Evolutionary conservation across 2,329 filamentous ascomycete species (phyloP).

Genomic region (Mariannaea elegans): DNA sequence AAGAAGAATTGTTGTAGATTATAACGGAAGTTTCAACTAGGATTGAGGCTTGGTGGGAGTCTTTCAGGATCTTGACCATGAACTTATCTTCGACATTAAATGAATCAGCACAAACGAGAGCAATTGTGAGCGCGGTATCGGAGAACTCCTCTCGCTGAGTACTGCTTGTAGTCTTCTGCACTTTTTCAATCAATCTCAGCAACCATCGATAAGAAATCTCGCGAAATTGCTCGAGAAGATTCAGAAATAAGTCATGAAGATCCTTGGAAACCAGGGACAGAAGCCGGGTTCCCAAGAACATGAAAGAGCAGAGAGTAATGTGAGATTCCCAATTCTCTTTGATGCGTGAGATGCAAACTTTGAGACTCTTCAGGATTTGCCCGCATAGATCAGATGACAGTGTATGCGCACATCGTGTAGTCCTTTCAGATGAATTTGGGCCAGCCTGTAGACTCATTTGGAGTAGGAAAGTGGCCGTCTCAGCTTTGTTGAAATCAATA

Average conservation of each 20-base stretch:
- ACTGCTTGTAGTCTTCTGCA: constrained; percentile 2
- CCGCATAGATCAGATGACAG: background rate
- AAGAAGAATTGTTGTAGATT: constrained; percentile 12
- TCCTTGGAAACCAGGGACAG: constrained; percentile 13
- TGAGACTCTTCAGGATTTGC: constrained; percentile 3
- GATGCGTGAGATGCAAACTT: constrained; percentile 9
- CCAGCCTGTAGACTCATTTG: constrained; percentile 36
- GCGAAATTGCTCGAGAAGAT: constrained; percentile 16
- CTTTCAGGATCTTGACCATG: background rate
- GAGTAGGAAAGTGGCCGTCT: constrained; percentile 30
- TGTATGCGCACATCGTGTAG: constrained; percentile 11
- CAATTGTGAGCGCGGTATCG: constrained; percentile 7
- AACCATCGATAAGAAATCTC: constrained; percentile 23
- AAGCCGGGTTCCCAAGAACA: constrained; percentile 26
- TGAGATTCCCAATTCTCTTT: constrained; percentile 37
- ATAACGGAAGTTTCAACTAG: constrained; percentile 24
- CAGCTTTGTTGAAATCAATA: constrained; percentile 36
- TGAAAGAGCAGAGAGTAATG: constrained; percentile 27
- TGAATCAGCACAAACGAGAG: constrained; percentile 24
- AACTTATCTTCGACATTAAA: constrained; percentile 21
- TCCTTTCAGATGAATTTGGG: background rate
- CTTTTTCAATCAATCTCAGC: background rate
- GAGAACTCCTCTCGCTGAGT: constrained; percentile 20
- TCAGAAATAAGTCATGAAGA: background rate
- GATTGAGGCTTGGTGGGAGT: constrained; percentile 21